Percentiles rank a stretch among this genome's conserved stretches.
Conservation (phyloP, 176 grass and related monocot species). For the Hyparrhenia diplandra region DNA sequence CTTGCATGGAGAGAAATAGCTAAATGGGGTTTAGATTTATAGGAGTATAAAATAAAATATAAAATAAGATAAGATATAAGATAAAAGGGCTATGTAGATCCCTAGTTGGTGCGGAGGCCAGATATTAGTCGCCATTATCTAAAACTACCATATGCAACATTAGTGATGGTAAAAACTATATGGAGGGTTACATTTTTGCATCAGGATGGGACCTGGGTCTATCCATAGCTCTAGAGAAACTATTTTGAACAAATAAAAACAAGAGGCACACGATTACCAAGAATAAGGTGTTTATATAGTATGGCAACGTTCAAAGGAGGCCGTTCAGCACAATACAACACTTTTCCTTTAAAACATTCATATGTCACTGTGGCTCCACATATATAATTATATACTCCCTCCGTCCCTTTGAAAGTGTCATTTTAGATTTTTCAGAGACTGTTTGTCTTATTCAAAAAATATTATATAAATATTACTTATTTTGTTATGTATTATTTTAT, state of each 20-base stretch:
- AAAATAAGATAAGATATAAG: too few relatives aligned
- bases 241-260: neutral
- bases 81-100: neutral
- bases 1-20: too few relatives aligned
- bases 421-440: too few relatives aligned
- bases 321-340: neutral
- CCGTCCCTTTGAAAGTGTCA: too few relatives aligned
- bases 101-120: neutral
- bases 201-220: neutral
- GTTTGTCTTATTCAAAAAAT: too few relatives aligned
- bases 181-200: neutral
- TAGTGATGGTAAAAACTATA: neutral
- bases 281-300: constrained; percentile 6
- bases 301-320: neutral
- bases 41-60: too few relatives aligned
- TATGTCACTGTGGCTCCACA: neutral
- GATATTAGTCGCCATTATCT: neutral
- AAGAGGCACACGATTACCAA: neutral
- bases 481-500: too few relatives aligned
- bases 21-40: too few relatives aligned
- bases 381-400: neutral
- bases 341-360: neutral
- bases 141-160: neutral
- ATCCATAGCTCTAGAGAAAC: neutral
- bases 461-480: too few relatives aligned